Conservation (phyloP, 768 basidiomycete species). For the Agaricus bisporus region DNA sequence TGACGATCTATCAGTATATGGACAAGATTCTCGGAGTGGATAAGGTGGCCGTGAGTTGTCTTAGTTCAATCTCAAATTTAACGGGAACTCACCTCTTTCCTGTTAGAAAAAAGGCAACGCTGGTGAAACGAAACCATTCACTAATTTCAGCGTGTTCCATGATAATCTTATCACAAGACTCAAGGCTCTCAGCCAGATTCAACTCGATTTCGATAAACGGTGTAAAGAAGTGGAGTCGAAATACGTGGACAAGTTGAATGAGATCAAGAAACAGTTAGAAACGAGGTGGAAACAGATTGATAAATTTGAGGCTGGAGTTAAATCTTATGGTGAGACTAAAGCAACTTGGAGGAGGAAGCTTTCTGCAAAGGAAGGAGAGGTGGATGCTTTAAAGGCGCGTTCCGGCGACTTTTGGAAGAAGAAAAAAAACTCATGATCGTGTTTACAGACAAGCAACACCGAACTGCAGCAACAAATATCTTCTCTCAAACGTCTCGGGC, state of each 20-base stretch:
- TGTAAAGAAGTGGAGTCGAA: slow-evolving; percentile 71
- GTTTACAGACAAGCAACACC: slow-evolving; percentile 54
- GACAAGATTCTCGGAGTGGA: slow-evolving; percentile 91
- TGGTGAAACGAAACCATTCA: slow-evolving; percentile 86
- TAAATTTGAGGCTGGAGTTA: slow-evolving; percentile 83
- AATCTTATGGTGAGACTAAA: slow-evolving; percentile 76
- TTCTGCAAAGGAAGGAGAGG: slow-evolving; percentile 79
- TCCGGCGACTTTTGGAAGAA: background rate
- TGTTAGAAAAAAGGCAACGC: slow-evolving; percentile 65
- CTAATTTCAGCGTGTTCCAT: slow-evolving; percentile 91
- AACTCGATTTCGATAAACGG: slow-evolving; percentile 81
- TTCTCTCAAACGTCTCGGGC: slow-evolving; percentile 50
- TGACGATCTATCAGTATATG: slow-evolving; percentile 93
- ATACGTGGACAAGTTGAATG: slow-evolving; percentile 66
- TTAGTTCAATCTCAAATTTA: background rate
- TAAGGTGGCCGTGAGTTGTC: slow-evolving; percentile 64
- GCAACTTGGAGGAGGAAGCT: slow-evolving; percentile 79
- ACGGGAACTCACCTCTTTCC: slow-evolving; percentile 1
- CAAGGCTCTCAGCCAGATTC: slow-evolving; percentile 78
- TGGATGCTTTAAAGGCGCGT: slow-evolving; percentile 78
- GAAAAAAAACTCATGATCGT: background rate
- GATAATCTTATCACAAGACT: slow-evolving; percentile 88
- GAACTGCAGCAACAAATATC: slow-evolving; percentile 72
- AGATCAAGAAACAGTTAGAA: slow-evolving; percentile 85
- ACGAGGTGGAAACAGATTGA: slow-evolving; percentile 88